Evolutionary conservation across 2,329 filamentous ascomycete species (phyloP).

Genomic region (Microsporum canis): DNA sequence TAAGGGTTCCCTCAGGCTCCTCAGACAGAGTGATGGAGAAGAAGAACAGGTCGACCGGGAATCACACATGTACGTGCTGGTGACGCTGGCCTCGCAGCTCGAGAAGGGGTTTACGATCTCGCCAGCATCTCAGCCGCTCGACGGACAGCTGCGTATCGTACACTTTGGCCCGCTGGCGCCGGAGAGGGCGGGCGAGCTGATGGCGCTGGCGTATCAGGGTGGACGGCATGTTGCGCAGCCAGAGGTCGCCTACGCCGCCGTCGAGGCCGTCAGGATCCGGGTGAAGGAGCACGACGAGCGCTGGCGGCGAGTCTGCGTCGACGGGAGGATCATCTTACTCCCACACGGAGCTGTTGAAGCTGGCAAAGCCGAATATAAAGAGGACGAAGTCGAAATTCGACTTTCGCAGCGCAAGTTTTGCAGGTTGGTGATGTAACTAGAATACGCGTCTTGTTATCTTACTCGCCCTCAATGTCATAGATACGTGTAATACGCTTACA

Average conservation of each 20-base stretch:
- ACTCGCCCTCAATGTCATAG: background rate
- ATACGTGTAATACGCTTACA: background rate
- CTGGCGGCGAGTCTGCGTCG: constrained; percentile 84
- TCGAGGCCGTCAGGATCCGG: constrained; percentile 56
- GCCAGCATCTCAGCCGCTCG: constrained; percentile 57
- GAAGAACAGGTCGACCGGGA: constrained; percentile 25
- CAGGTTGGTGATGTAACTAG: constrained; percentile 7
- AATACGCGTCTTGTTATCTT: background rate
- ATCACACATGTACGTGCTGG: constrained; percentile 64
- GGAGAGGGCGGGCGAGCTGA: constrained; percentile 61
- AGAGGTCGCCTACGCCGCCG: constrained; percentile 57
- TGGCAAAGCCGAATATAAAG: constrained; percentile 25
- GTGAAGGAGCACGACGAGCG: constrained; percentile 51
- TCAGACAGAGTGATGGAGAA: constrained; percentile 18
- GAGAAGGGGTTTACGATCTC: constrained; percentile 76
- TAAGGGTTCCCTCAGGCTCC: constrained; percentile 40
- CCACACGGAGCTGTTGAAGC: constrained; percentile 48
- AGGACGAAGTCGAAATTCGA: constrained; percentile 44
- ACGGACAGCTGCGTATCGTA: constrained; percentile 59
- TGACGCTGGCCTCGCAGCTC: constrained; percentile 65
- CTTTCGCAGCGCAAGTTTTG: constrained; percentile 7
- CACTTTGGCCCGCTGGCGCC: constrained; percentile 60
- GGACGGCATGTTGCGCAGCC: constrained; percentile 45
- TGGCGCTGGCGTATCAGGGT: constrained; percentile 52
- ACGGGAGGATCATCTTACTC: constrained; percentile 73